phyloP scores from a whole-genome alignment of 2,329 filamentous ascomycete species.

The Endothia cerciana region DNA sequence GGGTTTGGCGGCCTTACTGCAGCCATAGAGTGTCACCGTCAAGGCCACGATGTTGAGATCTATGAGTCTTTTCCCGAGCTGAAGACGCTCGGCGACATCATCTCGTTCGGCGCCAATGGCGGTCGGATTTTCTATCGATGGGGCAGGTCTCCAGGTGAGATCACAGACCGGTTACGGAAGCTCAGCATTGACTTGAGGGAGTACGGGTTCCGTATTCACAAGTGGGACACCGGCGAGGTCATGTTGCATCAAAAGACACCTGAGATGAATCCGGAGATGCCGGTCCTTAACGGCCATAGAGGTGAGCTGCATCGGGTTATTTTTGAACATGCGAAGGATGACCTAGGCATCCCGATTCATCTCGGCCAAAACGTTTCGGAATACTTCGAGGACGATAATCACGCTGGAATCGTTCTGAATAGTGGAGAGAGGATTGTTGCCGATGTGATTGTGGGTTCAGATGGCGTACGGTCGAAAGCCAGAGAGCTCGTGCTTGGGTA shows the following conservation, averaged over 20 bases:
- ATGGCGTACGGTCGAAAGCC: constrained; percentile 58
- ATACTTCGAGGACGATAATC: constrained; percentile 57
- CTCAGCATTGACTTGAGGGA: constrained; percentile 55
- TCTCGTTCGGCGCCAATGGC: constrained; percentile 63
- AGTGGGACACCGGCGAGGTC: constrained; percentile 62
- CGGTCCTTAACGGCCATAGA: constrained; percentile 63
- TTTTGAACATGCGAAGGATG: constrained; percentile 59
- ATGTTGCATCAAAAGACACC: constrained; percentile 59
- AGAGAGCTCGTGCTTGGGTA: constrained; percentile 55
- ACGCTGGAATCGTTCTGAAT: constrained; percentile 56
- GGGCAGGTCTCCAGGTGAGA: constrained; percentile 46
- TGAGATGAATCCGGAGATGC: constrained; percentile 48
- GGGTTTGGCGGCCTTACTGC: constrained; percentile 66
- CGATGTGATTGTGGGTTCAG: constrained; percentile 58
- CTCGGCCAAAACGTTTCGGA: constrained; percentile 54
- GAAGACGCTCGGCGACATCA: constrained; percentile 65
- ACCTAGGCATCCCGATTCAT: constrained; percentile 59
- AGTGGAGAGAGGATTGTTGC: constrained; percentile 50
- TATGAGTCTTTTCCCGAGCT: constrained; percentile 62
- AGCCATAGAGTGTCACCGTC: constrained; percentile 65
- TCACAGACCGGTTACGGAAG: constrained; percentile 50
- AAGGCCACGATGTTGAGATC: constrained; percentile 62
- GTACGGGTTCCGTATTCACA: constrained; percentile 66
- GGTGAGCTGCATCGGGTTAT: constrained; percentile 64
- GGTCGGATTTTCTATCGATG: constrained; percentile 65